Evolutionary conservation across 129 eudicot genomes (phyloP).

Genomic region (Flaveria robusta): DNA sequence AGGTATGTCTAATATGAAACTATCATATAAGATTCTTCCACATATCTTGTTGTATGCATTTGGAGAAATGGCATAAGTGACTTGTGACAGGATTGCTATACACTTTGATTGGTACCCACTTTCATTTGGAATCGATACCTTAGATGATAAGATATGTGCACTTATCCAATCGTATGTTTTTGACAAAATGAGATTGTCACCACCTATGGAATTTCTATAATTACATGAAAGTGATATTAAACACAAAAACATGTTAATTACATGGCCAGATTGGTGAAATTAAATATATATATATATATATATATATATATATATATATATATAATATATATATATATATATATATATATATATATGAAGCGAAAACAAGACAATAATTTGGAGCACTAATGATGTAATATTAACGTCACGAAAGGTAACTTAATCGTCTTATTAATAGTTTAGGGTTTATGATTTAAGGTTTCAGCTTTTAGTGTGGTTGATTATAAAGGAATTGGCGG

Average conservation of each 20-base stretch:
- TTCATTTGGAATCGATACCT: conserved; percentile 9
- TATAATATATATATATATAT: too few species aligned
- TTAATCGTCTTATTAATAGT: neutral
- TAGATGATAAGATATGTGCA: conserved; percentile 2
- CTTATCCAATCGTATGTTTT: neutral
- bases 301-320: too few species aligned
- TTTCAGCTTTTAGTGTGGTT: too few species aligned
- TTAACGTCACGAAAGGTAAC: neutral
- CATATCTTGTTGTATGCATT: neutral
- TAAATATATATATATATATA: too few species aligned
- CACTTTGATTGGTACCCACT: conserved; percentile 4
- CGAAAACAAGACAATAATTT: neutral
- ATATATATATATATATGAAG: neutral
- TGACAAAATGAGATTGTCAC: conserved; percentile 4
- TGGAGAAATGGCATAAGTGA: conserved; percentile 8
- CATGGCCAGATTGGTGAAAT: neutral
- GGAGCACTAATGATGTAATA: neutral
- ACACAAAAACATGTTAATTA: neutral
- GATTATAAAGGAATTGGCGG: neutral
- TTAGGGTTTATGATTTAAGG: neutral
- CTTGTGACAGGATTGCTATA: conserved; percentile 7
- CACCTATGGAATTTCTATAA: neutral
- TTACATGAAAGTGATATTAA: neutral
- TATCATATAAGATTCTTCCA: conserved; percentile 7
- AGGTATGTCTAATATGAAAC: conserved; percentile 1